A percentile compares a stretch with the other conserved stretches of the same genome.
phyloP scores from a whole-genome alignment of 2,329 filamentous ascomycete species.

The Knufia fluminis region DNA sequence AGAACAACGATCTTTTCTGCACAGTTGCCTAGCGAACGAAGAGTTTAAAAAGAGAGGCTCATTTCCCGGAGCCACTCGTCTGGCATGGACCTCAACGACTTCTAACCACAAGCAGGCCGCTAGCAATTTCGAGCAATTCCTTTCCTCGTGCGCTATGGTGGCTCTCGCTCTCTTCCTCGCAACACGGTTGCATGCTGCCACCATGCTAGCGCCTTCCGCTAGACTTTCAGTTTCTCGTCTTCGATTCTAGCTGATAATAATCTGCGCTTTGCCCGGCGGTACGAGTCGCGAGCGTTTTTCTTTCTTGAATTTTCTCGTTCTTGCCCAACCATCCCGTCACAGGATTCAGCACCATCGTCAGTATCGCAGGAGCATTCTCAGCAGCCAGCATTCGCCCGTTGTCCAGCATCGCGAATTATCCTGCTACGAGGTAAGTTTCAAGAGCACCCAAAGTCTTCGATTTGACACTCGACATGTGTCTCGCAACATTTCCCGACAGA shows the following conservation, averaged over 20 bases:
- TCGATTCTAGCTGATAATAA: conserved; percentile 1
- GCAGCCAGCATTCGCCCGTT: neutral
- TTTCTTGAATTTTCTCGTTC: neutral
- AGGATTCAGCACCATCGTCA: too few relatives aligned
- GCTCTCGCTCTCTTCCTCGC: neutral
- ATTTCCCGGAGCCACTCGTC: conserved; percentile 10
- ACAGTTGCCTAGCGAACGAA: conserved; percentile 3
- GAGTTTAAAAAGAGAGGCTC: neutral
- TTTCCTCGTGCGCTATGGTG: neutral
- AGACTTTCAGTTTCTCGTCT: neutral
- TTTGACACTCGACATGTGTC: conserved; percentile 3
- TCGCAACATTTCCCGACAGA: conserved; percentile 1
- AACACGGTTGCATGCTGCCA: neutral
- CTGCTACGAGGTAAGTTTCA: neutral
- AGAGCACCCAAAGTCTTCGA: neutral
- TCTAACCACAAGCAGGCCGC: conserved; percentile 9
- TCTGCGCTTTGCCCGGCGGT: conserved; percentile 4
- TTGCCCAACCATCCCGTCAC: neutral
- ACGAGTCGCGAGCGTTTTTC: neutral
- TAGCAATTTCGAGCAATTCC: conserved; percentile 9
- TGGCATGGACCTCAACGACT: conserved; percentile 7
- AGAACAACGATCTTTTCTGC: neutral
- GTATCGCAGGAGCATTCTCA: neutral
- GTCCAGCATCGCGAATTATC: neutral
- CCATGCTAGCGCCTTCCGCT: conserved; percentile 4